Percentiles rank a stretch among this genome's conserved stretches.
Evolutionary conservation across 768 basidiomycete genomes (phyloP).

Genomic region (Naganishia randhawae): DNA sequence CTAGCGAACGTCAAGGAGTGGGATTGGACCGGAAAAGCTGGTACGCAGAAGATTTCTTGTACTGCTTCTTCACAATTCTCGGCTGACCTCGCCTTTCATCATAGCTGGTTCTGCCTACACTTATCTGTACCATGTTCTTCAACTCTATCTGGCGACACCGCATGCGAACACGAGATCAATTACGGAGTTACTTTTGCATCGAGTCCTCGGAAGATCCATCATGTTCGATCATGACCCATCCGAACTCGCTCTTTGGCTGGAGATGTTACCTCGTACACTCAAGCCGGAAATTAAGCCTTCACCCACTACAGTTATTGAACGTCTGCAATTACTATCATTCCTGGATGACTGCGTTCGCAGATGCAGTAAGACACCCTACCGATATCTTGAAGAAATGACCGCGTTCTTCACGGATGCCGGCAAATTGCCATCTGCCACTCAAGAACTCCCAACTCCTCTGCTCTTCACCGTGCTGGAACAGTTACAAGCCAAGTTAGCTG

Average conservation of each 20-base stretch:
- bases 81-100: slow-evolving; percentile 44
- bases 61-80: slow-evolving; percentile 1
- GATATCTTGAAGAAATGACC: slow-evolving; percentile 67
- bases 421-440: slow-evolving; percentile 33
- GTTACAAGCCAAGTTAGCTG: slow-evolving; percentile 63
- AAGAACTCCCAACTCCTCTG: slow-evolving; percentile 62
- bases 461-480: slow-evolving; percentile 78
- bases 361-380: slow-evolving; percentile 75
- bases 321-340: slow-evolving; percentile 61
- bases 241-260: slow-evolving; percentile 73
- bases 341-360: slow-evolving; percentile 81
- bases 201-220: slow-evolving; percentile 67
- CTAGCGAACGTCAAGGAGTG: slow-evolving; percentile 77
- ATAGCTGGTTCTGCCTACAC: slow-evolving; percentile 55
- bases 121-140: slow-evolving; percentile 69
- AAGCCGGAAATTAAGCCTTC: slow-evolving; percentile 58
- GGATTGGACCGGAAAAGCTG: slow-evolving; percentile 68
- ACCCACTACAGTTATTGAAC: slow-evolving; percentile 58
- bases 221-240: slow-evolving; percentile 72
- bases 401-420: slow-evolving; percentile 12
- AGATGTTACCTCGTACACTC: slow-evolving; percentile 58
- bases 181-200: slow-evolving; percentile 60
- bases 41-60: slow-evolving; percentile 51
- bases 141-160: slow-evolving; percentile 58
- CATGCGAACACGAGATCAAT: slow-evolving; percentile 57